Percentiles rank a stretch among this genome's conserved stretches.
phyloP scores from a whole-genome alignment of 75 land plant species.

The Pinus taeda region DNA sequence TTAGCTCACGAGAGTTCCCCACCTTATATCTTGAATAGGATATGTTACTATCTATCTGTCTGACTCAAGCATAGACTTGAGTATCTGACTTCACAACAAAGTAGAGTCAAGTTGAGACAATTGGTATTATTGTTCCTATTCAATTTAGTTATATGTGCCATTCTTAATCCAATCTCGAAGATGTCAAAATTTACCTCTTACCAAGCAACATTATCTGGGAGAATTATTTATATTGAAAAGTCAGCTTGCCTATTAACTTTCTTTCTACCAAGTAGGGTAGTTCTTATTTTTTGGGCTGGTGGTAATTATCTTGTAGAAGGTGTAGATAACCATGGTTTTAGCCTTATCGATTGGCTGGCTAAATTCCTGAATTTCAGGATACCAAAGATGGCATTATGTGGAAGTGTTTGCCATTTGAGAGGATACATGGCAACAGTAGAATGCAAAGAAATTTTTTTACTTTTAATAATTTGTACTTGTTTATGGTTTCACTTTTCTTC shows the following conservation, averaged over 20 bases:
- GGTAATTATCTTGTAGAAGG: background rate
- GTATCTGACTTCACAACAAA: background rate
- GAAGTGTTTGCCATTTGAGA: background rate
- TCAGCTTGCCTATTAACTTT: background rate
- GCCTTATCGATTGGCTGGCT: background rate
- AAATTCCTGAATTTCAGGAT: background rate
- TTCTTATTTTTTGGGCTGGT: slow-evolving; percentile 1
- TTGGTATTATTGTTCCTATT: background rate
- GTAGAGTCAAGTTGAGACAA: background rate
- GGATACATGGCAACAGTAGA: background rate
- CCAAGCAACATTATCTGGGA: background rate
- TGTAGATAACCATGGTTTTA: slow-evolving; percentile 1
- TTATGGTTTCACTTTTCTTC: background rate
- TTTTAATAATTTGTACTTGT: background rate
- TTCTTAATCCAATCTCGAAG: background rate
- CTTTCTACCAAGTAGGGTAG: background rate
- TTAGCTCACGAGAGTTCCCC: slow-evolving; percentile 8
- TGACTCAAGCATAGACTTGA: background rate
- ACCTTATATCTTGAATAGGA: slow-evolving; percentile 7
- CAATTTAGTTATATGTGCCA: background rate
- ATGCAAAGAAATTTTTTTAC: background rate
- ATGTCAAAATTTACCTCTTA: background rate
- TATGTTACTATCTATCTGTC: background rate
- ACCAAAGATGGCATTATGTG: background rate
- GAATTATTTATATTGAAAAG: background rate